Evolutionary conservation across 2,329 filamentous ascomycete species (phyloP), one percentile per base, ranked within the genome.

Genomic region (Bipolaris cookei): DNA sequence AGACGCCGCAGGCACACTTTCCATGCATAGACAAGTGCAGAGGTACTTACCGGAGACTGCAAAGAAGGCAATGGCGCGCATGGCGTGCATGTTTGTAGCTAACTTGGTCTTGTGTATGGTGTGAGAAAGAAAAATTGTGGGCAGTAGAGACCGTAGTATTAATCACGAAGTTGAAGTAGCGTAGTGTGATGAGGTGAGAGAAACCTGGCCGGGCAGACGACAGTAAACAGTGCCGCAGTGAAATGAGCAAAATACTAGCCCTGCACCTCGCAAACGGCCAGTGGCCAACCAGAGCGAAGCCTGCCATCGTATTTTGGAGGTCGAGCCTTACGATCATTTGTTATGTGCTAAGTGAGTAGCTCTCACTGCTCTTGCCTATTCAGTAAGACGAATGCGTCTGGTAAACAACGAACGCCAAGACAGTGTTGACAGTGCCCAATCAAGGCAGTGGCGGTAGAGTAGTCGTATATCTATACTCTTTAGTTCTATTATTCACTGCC

Each of bases 11-110:
- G 2, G 16, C n/a, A 3, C 7, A 35, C 3, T 11, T 18, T 28
- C 25, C 6, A 20, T 13, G 16, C 18, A 38, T 13, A 11, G 44
- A 35, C 35, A 25, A 20, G 4, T 41, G 23, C 20, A 39, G 34
- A 50, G 35, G 13, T 44, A 44, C 56, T 54, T 58, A 67, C 66
- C 51, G 30, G 48, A 42, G 38, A 64, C 23, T 25, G 57, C 55
- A 39, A 52, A 38, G 18, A 66, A 16, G 37, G 47, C 35, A 51
- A 65, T 35, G n/a, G 45, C 41, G 39, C 54, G 56, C 49, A 62
- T 45, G 44, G 23, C 30, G 42, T 41, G 34, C 58, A 66, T 67
- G 43, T 41, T 58, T 8, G 18, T 30, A 2, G 35, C 30, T n/a
- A 49, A 23, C n/a, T 43, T 43, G 34, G 41, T 43, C 13, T 32